Evolutionary conservation across 2,329 filamentous ascomycete genomes (phyloP).

Genomic region (Nigrospora oryzae): DNA sequence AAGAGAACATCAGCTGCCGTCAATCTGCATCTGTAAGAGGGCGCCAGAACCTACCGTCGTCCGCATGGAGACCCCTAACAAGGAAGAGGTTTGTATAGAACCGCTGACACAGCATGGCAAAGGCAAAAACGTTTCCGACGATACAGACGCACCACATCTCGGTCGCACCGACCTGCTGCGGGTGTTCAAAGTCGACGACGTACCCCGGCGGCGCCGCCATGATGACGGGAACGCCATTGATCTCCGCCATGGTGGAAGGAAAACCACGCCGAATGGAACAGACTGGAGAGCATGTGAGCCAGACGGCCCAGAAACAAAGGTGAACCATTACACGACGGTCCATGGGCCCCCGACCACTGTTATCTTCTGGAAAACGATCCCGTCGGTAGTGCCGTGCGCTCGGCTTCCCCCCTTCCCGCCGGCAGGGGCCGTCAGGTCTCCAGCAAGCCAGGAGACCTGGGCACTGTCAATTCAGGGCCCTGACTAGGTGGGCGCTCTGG

Average conservation of each 20-base stretch:
- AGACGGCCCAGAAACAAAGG: too few species aligned
- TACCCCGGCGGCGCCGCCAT: conserved; percentile 4
- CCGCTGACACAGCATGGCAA: conserved; percentile 7
- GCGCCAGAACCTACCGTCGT: conserved; percentile 5
- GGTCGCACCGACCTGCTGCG: conserved; percentile 1
- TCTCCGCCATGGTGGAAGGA: background rate
- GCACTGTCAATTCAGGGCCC: too few species aligned
- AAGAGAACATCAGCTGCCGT: conserved; percentile 1
- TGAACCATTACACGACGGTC: too few species aligned
- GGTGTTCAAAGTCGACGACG: conserved; percentile 6
- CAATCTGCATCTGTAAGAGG: background rate
- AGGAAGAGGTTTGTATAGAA: conserved; percentile 7
- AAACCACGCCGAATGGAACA: too few species aligned
- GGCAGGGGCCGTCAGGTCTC: too few species aligned
- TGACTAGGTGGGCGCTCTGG: too few species aligned
- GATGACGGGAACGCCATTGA: conserved; percentile 1
- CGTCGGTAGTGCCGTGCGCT: too few species aligned
- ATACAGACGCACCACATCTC: conserved; percentile 5
- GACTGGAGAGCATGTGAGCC: too few species aligned
- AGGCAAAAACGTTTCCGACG: conserved; percentile 5
- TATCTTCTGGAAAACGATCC: too few species aligned
- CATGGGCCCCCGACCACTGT: too few species aligned
- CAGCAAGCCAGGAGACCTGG: too few species aligned
- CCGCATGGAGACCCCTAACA: conserved; percentile 3
- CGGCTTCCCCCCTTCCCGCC: too few species aligned